These are phyloP conservation scores for Oryza coarctata DNA, from an alignment of 176 grass and related monocot genomes.

Conservation along the genomic window DNA sequence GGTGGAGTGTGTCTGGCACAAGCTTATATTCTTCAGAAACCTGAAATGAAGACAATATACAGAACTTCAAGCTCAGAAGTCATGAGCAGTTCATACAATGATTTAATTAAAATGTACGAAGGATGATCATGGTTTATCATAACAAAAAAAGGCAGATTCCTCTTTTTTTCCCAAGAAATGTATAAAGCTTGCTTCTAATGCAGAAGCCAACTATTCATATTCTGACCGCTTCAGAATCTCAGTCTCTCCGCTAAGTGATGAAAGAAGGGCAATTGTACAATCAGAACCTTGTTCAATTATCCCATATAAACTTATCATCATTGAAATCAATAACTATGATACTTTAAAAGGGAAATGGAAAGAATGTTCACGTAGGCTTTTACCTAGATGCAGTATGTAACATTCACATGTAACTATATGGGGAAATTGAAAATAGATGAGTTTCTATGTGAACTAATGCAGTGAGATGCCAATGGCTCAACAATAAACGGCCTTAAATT, in stretches of 20 bases:
- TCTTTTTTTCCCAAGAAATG: not conserved
- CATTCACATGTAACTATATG: not conserved
- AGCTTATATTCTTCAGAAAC: slow-evolving; percentile 90
- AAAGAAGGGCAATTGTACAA: slow-evolving; percentile 7
- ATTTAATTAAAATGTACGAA: not conserved
- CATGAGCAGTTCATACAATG: not conserved
- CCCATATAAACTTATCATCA: slow-evolving; percentile 16
- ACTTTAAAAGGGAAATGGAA: slow-evolving; percentile 2
- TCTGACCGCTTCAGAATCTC: not conserved
- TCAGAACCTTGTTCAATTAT: slow-evolving; percentile 11
- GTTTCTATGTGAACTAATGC: not conserved
- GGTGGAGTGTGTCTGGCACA: slow-evolving; percentile 89
- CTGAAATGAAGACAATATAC: slow-evolving; percentile 36
- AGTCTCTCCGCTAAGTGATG: slow-evolving; percentile 3
- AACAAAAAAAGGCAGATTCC: not conserved
- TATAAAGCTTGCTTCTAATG: slow-evolving; percentile 11
- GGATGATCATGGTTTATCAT: slow-evolving; percentile 13
- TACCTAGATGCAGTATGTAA: slow-evolving; percentile 10
- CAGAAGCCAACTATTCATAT: not conserved
- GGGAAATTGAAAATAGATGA: not conserved
- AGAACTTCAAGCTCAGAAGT: slow-evolving; percentile 29
- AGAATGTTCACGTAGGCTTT: not conserved
- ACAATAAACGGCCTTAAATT: not conserved
- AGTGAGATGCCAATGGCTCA: not conserved
- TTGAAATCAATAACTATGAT: slow-evolving; percentile 16